These are phyloP conservation scores for Alnus rubra DNA, from an alignment of 306 rosid species.

Conservation along the genomic window DNA sequence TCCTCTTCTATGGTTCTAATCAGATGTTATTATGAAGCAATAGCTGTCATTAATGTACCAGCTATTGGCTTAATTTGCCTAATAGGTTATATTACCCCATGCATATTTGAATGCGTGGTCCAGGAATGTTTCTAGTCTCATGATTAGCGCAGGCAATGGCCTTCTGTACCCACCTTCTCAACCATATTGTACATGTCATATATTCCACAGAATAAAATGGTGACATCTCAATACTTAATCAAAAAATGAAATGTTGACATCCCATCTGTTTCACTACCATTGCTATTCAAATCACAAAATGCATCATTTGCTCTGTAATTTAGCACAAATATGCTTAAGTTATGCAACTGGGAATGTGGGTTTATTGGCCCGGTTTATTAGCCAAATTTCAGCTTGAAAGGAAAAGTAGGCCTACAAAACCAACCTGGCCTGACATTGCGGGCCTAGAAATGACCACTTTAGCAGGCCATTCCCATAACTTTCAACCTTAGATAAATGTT, in stretches of 20 bases:
- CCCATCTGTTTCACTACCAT: background rate
- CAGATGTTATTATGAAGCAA: background rate
- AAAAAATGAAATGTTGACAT: background rate
- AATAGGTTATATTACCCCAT: background rate
- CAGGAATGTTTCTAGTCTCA: background rate
- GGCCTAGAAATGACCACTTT: constrained; percentile 10
- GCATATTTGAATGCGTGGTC: background rate
- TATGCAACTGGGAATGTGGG: background rate
- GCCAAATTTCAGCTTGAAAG: background rate
- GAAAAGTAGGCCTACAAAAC: background rate
- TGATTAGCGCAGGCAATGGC: constrained; percentile 8
- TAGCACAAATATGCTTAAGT: background rate
- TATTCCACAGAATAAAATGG: background rate
- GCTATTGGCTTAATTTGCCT: background rate
- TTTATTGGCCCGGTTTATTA: background rate
- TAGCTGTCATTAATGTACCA: background rate
- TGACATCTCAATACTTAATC: too few species aligned
- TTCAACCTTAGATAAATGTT: background rate
- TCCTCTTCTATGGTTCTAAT: background rate
- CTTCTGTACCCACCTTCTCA: background rate
- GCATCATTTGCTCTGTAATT: background rate
- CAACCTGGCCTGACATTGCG: background rate
- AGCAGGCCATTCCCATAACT: constrained; percentile 7
- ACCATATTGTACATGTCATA: constrained; percentile 3
- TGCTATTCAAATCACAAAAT: background rate